Base-by-base conservation (phyloP, 805 yeast species). In the Metahyphopichia silvanorum region DNA sequence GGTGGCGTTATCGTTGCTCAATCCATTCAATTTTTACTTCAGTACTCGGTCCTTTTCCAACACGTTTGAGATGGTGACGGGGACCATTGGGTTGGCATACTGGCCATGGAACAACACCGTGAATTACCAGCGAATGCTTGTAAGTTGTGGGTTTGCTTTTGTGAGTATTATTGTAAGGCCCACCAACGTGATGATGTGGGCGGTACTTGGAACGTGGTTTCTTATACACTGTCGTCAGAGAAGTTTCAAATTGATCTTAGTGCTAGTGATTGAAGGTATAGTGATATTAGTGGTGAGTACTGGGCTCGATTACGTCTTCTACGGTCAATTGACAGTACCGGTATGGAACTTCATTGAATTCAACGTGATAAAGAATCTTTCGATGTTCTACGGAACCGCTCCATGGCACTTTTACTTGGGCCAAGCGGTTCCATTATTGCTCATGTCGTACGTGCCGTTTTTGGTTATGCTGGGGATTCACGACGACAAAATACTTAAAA, bases 11-110 rank as follows among this genome's bases (percentile, higher is more conserved):
- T 77, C 87, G 17, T 42, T 86, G 2, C 46, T 66, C 1, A 82
- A 86, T 28, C 78, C 84, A 3, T 91, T 87, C 70, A 87, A 88
- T 53, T 86, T 91, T 82, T 86, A 73, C 57, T 69, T 81, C 25
- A 66, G 77, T 24, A 81, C 95, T 1, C 70, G 99, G 41, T 79
- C 96, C 1, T 93, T 93, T 51, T 77, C 94, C 32, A 93, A 91
- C 49, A 76, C 84, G 13, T 64, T 88, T 31, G 98, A 93, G 55
- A 72, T 82, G 72, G 67, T 74, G 1, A 51, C 88, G 33, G 84
- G 93, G 0, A 66, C 79, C 0, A 57, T 76, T 6, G 88, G 88
- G 0, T 60, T 91, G 29, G 65, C 71, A 11, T 73, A 67, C 50
- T 85, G 95, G 95, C 81, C 87, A 11, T 78, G 84, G 83, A 54